Base-by-base conservation (phyloP, 2,329 filamentous ascomycete genomes). In the Trichoderma sp. region DNA sequence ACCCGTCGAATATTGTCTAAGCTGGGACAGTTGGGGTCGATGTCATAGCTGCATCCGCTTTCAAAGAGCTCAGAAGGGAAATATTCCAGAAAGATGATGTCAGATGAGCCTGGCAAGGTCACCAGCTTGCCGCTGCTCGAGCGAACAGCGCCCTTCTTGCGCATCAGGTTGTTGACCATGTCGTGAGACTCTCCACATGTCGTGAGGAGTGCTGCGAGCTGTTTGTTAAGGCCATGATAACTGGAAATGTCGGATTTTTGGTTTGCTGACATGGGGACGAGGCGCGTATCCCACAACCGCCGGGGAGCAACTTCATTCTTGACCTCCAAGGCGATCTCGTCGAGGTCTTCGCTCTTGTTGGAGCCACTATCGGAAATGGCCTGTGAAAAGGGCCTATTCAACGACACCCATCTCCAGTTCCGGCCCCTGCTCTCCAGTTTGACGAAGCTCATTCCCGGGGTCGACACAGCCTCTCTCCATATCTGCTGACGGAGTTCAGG, bases 391-490 rank as follows among this genome's bases (percentile, higher is more conserved):
- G 7, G 71, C 29, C 21, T 74, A 64, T 63, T 66, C 50, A 71
- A 12, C 31, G 72, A 71, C 45, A 76, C 65, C 81, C 81, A 83
- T 33, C 75, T 78, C 63, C 79, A 79, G 45, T 75, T 73, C 6
- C 77, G 71, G 21, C 78, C 79, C 8, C 75, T 68, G 7, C 77
- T 77, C 14, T 81, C 75, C 7, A 84, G 77, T 71, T 80, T 81
- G 74, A 85, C 77, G 56, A 84, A 85, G 56, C 84, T 81, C 78
- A 85, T 81, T 31, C 83, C 84, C 0, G 83, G 82, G 11, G 81
- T 78, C 2, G 79, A 76, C 11, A 85, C 75, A 27, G 81, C 80
- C 24, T 69, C 63, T 53, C 80, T 80, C 83, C 84, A 85, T 71
- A 85, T 83, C 50, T 81, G 79, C 33, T 81, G 78, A 35, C 83